These are phyloP conservation scores for Paracorniculantispora psalliotae DNA, from an alignment of 2,329 filamentous ascomycete genomes.

Conservation along the genomic window DNA sequence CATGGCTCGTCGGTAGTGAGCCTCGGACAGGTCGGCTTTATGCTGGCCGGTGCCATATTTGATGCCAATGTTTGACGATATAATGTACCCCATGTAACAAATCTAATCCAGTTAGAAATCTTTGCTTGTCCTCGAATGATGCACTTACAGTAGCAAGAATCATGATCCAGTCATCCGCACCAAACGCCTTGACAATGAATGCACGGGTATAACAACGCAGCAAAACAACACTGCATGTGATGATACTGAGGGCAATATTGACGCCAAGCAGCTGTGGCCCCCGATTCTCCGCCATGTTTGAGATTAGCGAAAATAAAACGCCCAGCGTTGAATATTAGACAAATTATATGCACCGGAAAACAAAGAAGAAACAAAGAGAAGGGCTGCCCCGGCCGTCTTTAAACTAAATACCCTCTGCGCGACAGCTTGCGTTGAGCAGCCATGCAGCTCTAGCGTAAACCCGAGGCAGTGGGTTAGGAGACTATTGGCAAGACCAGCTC, in stretches of 20 bases:
- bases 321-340: neutral
- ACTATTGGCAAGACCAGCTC: neutral
- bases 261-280: constrained; percentile 24
- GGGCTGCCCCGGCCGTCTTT: neutral
- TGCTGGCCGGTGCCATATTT: constrained; percentile 38
- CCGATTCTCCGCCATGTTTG: constrained; percentile 19
- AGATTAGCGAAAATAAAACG: neutral
- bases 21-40: constrained; percentile 24
- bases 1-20: constrained; percentile 27
- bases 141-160: constrained; percentile 27
- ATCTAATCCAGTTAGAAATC: constrained; percentile 18
- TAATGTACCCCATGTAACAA: constrained; percentile 32
- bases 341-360: neutral
- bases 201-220: constrained; percentile 16
- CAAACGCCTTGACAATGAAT: constrained; percentile 33
- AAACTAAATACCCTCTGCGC: neutral
- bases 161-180: constrained; percentile 37
- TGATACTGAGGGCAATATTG: constrained; percentile 20
- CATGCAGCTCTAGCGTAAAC: neutral
- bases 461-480: neutral
- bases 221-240: constrained; percentile 20
- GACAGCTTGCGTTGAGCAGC: neutral
- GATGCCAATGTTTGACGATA: constrained; percentile 31
- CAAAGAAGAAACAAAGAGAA: neutral
- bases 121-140: neutral